phyloP scores from a whole-genome alignment of 1,284 basidiomycete genomes.

The Apiotrichum akiyoshidainum region DNA sequence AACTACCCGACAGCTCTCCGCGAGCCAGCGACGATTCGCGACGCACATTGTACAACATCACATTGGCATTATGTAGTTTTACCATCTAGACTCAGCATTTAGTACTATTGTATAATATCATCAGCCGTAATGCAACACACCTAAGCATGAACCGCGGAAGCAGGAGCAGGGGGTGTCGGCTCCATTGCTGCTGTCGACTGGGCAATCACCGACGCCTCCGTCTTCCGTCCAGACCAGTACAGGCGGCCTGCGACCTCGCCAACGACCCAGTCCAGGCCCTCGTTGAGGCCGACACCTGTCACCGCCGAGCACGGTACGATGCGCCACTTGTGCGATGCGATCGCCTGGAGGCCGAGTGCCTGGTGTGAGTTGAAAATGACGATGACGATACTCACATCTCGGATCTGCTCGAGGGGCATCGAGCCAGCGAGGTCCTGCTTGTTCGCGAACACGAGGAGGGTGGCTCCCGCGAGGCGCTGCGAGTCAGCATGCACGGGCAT shows the following conservation, averaged over 20 bases:
- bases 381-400: slow-evolving; percentile 61
- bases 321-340: slow-evolving; percentile 83
- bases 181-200: not conserved
- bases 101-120: not conserved
- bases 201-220: not conserved
- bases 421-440: slow-evolving; percentile 94
- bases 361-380: slow-evolving; percentile 40
- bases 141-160: slow-evolving; percentile 1
- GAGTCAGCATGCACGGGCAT: not conserved
- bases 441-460: slow-evolving; percentile 95
- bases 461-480: slow-evolving; percentile 87
- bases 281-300: slow-evolving; percentile 76
- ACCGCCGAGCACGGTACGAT: slow-evolving; percentile 90
- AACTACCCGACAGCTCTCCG: not conserved
- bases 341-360: slow-evolving; percentile 70
- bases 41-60: slow-evolving; percentile 1
- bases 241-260: slow-evolving; percentile 74
- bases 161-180: not conserved
- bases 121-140: not conserved
- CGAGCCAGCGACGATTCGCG: not conserved
- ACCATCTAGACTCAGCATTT: not conserved
- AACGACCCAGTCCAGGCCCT: slow-evolving; percentile 92
- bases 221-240: slow-evolving; percentile 41
- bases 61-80: not conserved
- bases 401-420: slow-evolving; percentile 76